These are phyloP conservation scores for Ajuga reptans DNA, from an alignment of 305 asterid genomes.

Conservation along the genomic window DNA sequence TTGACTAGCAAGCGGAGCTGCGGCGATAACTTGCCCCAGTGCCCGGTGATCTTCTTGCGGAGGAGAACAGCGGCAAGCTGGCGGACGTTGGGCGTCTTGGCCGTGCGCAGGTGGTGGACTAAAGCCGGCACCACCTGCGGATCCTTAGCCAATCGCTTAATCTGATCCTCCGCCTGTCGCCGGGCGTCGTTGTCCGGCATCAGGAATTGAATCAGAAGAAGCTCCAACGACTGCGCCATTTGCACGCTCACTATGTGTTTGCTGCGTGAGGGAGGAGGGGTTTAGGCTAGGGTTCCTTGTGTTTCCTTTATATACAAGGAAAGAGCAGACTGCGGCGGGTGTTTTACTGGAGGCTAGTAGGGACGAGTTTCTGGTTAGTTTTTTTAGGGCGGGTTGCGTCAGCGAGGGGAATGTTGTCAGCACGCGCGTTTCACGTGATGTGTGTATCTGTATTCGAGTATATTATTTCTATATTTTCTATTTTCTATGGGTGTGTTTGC, in stretches of 20 bases:
- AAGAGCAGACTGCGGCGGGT: slow-evolving; percentile 35
- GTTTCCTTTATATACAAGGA: slow-evolving; percentile 28
- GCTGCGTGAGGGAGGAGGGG: slow-evolving; percentile 19
- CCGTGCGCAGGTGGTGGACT: slow-evolving; percentile 88
- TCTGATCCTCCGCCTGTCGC: slow-evolving; percentile 97
- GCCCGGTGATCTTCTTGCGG: slow-evolving; percentile 98
- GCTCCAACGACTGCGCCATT: slow-evolving; percentile 98
- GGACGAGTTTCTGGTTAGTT: slow-evolving; percentile 19
- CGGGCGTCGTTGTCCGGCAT: slow-evolving; percentile 99
- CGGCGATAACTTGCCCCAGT: slow-evolving; percentile 83
- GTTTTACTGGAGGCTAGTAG: slow-evolving; percentile 23
- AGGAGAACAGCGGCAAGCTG: slow-evolving; percentile 95
- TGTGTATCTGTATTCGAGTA: no score
- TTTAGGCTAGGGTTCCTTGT: slow-evolving; percentile 26
- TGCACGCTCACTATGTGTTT: slow-evolving; percentile 18
- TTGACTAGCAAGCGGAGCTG: slow-evolving; percentile 71
- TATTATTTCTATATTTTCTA: no score
- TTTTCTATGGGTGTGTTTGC: no score
- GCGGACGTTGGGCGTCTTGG: slow-evolving; percentile 96
- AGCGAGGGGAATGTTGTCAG: slow-evolving; percentile 16
- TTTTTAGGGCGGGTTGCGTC: not conserved
- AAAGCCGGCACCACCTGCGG: slow-evolving; percentile 94
- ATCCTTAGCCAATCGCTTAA: slow-evolving; percentile 87
- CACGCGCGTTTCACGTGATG: slow-evolving; percentile 24
- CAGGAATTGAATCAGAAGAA: slow-evolving; percentile 73